phyloP scores from a whole-genome alignment of 345 rosid species.

The Pseudoturritis turrita region DNA sequence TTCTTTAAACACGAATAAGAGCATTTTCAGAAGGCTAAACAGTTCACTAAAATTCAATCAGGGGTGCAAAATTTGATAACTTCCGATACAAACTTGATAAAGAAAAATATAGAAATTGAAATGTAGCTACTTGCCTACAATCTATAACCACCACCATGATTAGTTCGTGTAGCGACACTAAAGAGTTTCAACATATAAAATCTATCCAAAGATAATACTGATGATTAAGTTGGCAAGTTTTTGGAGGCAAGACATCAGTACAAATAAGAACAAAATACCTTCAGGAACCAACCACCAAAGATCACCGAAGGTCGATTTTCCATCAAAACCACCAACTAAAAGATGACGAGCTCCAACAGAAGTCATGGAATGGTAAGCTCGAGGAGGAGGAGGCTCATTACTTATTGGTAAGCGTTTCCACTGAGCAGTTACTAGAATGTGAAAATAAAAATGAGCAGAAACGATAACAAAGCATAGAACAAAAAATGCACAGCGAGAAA shows the following conservation, averaged over 20 bases:
- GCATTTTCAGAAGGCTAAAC: background rate
- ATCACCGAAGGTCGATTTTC: slow-evolving; percentile 87
- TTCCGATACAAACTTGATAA: background rate
- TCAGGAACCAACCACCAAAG: slow-evolving; percentile 96
- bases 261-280: slow-evolving; percentile 44
- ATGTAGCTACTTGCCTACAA: background rate
- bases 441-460: slow-evolving; percentile 5
- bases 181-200: background rate
- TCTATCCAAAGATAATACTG: background rate
- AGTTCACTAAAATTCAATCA: background rate
- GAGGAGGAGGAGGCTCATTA: slow-evolving; percentile 79
- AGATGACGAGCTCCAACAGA: slow-evolving; percentile 69
- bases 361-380: slow-evolving; percentile 92
- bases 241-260: slow-evolving; percentile 6
- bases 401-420: slow-evolving; percentile 76
- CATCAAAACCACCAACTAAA: slow-evolving; percentile 94
- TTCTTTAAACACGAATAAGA: background rate
- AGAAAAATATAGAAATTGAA: background rate
- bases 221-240: background rate
- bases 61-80: background rate
- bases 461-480: background rate
- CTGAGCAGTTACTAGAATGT: slow-evolving; percentile 71
- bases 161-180: background rate
- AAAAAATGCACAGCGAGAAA: background rate
- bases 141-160: background rate